A percentile compares a stretch with the other conserved stretches of the same genome.
phyloP scores from a whole-genome alignment of 2,329 filamentous ascomycete species.

The Colletotrichum sp. region DNA sequence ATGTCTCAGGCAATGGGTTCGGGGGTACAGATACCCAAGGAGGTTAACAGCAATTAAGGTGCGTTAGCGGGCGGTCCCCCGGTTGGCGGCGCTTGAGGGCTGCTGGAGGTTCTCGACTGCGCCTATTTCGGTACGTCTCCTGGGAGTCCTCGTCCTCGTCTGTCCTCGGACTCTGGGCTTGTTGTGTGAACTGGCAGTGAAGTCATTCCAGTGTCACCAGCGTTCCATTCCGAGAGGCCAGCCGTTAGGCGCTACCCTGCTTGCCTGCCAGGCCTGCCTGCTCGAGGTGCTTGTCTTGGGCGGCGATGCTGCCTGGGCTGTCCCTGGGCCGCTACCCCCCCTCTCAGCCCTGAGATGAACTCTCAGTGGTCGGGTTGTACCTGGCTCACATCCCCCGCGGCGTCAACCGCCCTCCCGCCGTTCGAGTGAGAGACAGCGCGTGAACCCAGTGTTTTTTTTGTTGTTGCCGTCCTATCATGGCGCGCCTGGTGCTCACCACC shows the following conservation, averaged over 20 bases:
- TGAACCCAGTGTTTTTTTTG: not conserved
- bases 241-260: not conserved
- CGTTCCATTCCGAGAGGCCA: not conserved
- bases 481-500: not conserved
- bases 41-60: constrained; percentile 1
- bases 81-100: not conserved
- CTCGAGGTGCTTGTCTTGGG: not conserved
- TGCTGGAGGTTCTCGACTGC: not conserved
- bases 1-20: not conserved
- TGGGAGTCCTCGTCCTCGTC: not conserved
- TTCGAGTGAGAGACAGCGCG: not conserved
- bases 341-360: not conserved
- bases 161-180: not conserved
- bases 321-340: not conserved
- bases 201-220: not conserved
- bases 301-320: constrained; percentile 21
- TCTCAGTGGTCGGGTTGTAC: not conserved
- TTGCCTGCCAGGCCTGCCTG: too few relatives aligned
- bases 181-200: not conserved
- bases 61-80: not conserved
- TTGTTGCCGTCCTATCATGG: constrained; percentile 4
- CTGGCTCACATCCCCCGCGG: not conserved
- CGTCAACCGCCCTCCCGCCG: not conserved
- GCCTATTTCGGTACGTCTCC: not conserved
- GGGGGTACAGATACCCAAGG: not conserved